phyloP scores from a whole-genome alignment of 2,329 filamentous ascomycete genomes.

The Lachnellula subtilissima region DNA sequence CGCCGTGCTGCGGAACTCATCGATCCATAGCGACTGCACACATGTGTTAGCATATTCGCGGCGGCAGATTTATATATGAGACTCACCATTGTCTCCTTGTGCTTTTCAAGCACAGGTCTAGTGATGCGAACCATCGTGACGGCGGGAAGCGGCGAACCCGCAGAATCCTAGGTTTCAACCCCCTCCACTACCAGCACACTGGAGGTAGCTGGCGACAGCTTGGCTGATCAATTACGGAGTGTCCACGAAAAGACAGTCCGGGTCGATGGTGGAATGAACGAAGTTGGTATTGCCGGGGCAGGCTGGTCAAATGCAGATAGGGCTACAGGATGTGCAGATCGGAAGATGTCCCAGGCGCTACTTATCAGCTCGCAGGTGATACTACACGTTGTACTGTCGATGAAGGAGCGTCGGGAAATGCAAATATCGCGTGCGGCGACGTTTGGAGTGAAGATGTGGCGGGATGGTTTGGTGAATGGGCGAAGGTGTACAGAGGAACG shows the following conservation, averaged over 20 bases:
- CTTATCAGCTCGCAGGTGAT: constrained; percentile 9
- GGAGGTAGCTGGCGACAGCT: constrained; percentile 26
- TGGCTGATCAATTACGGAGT: constrained; percentile 29
- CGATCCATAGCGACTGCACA: constrained; percentile 76
- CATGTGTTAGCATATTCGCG: constrained; percentile 16
- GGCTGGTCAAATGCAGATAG: constrained; percentile 4
- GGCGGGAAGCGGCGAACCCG: constrained; percentile 54
- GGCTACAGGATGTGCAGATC: constrained; percentile 11
- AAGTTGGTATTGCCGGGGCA: constrained; percentile 6
- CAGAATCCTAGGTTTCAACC: constrained; percentile 35
- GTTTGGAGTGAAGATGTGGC: constrained; percentile 2
- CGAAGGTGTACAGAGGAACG: constrained; percentile 29
- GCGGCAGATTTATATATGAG: background rate
- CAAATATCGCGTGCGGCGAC: background rate
- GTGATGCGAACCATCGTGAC: constrained; percentile 65
- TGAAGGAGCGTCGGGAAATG: background rate
- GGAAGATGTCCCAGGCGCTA: constrained; percentile 2
- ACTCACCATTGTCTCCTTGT: constrained; percentile 62
- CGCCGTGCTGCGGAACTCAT: constrained; percentile 70
- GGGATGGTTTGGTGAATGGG: constrained; percentile 17
- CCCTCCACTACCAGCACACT: constrained; percentile 45
- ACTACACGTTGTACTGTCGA: background rate
- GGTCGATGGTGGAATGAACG: background rate
- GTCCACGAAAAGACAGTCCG: constrained; percentile 33
- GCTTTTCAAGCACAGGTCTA: constrained; percentile 62